These are phyloP conservation scores for Paraleonurus japonicus DNA, from an alignment of 257 asterid species.

Conservation along the genomic window DNA sequence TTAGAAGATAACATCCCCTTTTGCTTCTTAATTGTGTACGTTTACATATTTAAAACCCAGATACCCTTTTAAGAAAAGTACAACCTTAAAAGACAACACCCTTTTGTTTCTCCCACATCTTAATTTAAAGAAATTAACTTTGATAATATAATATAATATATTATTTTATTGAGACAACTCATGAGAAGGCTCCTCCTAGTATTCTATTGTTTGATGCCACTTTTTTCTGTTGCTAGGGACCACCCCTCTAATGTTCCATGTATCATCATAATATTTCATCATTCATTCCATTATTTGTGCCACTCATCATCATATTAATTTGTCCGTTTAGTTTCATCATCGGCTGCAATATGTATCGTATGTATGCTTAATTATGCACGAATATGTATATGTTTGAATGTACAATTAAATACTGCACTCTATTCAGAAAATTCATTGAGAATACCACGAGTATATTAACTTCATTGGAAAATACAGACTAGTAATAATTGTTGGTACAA, in stretches of 20 bases:
- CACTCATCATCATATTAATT: background rate
- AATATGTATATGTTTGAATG: too few species aligned
- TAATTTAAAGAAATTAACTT: slow-evolving; percentile 5
- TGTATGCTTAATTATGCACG: too few species aligned
- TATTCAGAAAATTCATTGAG: too few species aligned
- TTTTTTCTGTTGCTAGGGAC: slow-evolving; percentile 17
- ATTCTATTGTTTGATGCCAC: slow-evolving; percentile 8
- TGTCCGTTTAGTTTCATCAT: background rate
- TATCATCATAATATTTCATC: slow-evolving; percentile 21
- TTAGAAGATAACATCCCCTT: background rate
- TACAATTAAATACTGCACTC: too few species aligned
- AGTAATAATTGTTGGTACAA: too few species aligned
- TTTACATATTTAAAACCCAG: background rate
- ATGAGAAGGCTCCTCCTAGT: slow-evolving; percentile 8
- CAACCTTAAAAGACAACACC: slow-evolving; percentile 14
- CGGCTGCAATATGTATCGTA: too few species aligned
- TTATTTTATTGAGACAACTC: background rate
- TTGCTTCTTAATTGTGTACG: background rate
- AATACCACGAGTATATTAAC: too few species aligned
- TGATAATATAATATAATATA: background rate
- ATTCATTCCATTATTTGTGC: slow-evolving; percentile 2
- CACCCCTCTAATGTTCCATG: slow-evolving; percentile 9
- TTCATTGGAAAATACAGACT: too few species aligned
- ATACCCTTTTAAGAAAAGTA: slow-evolving; percentile 9
- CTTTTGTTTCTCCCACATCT: slow-evolving; percentile 14